phyloP scores from a whole-genome alignment of 2,329 filamentous ascomycete genomes.

The Trichoderma sp. region DNA sequence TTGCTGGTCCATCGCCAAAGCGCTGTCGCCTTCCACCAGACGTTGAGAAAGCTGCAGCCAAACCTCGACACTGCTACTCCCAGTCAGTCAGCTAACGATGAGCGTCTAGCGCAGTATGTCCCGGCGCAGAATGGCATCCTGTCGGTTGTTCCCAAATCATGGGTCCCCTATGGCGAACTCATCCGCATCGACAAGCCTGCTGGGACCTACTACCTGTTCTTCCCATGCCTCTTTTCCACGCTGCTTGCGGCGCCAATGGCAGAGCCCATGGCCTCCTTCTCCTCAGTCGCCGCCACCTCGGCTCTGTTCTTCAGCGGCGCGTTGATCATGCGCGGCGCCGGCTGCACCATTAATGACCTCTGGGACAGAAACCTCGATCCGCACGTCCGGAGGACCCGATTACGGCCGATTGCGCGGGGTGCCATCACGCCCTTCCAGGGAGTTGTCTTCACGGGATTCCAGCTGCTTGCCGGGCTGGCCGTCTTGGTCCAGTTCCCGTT shows the following conservation, averaged over 20 bases:
- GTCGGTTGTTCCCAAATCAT: slow-evolving; percentile 66
- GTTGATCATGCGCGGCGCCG: slow-evolving; percentile 82
- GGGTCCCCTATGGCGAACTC: slow-evolving; percentile 81
- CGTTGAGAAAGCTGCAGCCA: slow-evolving; percentile 31
- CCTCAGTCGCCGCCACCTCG: slow-evolving; percentile 64
- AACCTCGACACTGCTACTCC: slow-evolving; percentile 23
- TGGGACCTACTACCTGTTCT: slow-evolving; percentile 82
- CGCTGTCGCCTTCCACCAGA: slow-evolving; percentile 35
- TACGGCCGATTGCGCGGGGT: slow-evolving; percentile 78
- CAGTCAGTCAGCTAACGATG: slow-evolving; percentile 8
- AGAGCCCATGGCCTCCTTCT: slow-evolving; percentile 60
- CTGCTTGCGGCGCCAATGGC: slow-evolving; percentile 74
- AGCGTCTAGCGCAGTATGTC: slow-evolving; percentile 51
- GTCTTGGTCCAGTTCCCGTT: slow-evolving; percentile 76
- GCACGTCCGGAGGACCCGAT: slow-evolving; percentile 72
- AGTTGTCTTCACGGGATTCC: slow-evolving; percentile 71
- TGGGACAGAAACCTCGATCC: slow-evolving; percentile 88
- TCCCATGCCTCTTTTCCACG: slow-evolving; percentile 83
- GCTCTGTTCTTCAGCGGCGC: slow-evolving; percentile 75
- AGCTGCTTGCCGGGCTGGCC: slow-evolving; percentile 72
- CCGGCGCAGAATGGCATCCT: slow-evolving; percentile 73
- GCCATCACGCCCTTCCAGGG: slow-evolving; percentile 74
- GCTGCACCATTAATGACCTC: slow-evolving; percentile 87
- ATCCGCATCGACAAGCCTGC: slow-evolving; percentile 79
- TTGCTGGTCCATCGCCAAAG: slow-evolving; percentile 30